Conservation (phyloP, 495 filamentous ascomycete genomes). For the Penicillium lagena region DNA sequence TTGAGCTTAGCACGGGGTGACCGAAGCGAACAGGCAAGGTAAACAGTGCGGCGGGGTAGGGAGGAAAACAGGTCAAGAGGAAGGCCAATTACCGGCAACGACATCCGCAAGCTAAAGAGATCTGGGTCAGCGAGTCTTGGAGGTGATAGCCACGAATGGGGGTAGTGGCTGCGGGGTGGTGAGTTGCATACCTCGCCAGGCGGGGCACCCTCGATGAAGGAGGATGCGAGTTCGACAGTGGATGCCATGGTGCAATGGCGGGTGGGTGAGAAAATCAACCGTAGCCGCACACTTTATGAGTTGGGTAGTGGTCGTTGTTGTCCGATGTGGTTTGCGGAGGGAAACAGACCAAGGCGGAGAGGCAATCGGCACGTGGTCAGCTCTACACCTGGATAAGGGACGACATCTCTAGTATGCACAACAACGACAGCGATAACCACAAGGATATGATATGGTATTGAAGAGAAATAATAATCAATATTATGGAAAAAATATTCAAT, state of each 20-base stretch:
- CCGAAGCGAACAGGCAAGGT: slow-evolving; percentile 1
- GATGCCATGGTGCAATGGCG: slow-evolving; percentile 26
- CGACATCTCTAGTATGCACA: too few relatives aligned
- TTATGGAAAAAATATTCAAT: background rate
- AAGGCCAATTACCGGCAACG: slow-evolving; percentile 61
- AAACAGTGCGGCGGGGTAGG: background rate
- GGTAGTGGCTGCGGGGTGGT: background rate
- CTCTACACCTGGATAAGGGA: too few relatives aligned
- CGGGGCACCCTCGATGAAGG: slow-evolving; percentile 90
- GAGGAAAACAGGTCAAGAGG: background rate
- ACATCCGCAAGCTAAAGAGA: slow-evolving; percentile 74
- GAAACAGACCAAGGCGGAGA: slow-evolving; percentile 15
- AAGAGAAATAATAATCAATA: background rate
- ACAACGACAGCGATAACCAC: too few relatives aligned
- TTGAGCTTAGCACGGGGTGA: slow-evolving; percentile 12
- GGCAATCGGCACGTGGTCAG: slow-evolving; percentile 19
- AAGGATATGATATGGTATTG: background rate
- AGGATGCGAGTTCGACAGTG: slow-evolving; percentile 60
- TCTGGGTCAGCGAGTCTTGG: background rate
- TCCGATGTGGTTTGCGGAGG: slow-evolving; percentile 9
- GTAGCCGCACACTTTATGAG: background rate
- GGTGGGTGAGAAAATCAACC: background rate
- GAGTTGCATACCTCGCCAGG: slow-evolving; percentile 79
- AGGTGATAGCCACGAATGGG: background rate
- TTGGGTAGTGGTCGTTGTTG: background rate